These are phyloP conservation scores for Aureobasidium uvarum DNA, from an alignment of 2,329 filamentous ascomycete genomes.

Conservation along the genomic window DNA sequence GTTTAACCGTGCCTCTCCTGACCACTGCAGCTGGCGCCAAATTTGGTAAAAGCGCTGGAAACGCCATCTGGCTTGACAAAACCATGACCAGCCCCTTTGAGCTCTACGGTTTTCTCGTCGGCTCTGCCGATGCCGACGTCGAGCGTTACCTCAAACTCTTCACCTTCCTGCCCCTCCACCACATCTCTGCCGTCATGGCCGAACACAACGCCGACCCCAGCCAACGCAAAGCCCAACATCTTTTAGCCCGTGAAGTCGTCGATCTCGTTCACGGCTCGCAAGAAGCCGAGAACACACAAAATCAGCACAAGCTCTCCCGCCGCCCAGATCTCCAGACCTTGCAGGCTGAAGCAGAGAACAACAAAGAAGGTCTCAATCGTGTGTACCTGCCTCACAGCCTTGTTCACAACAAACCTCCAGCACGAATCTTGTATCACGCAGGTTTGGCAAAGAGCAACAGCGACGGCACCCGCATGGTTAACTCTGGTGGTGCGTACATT, in stretches of 20 bases:
- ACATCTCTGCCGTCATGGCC: constrained; percentile 67
- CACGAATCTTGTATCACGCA: constrained; percentile 37
- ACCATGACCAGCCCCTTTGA: constrained; percentile 80
- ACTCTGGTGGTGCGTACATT: constrained; percentile 39
- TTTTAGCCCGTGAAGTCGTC: constrained; percentile 77
- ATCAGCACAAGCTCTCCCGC: constrained; percentile 46
- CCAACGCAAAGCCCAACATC: constrained; percentile 76
- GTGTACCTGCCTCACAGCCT: constrained; percentile 33
- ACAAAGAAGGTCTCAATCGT: not conserved
- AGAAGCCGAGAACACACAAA: constrained; percentile 62
- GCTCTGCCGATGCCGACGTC: constrained; percentile 76
- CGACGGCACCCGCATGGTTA: constrained; percentile 36
- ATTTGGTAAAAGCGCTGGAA: constrained; percentile 92
- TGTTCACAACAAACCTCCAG: constrained; percentile 34
- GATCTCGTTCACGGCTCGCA: constrained; percentile 71
- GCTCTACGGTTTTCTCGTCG: constrained; percentile 84
- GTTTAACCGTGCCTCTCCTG: constrained; percentile 86
- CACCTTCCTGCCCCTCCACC: constrained; percentile 73
- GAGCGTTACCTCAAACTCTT: constrained; percentile 82
- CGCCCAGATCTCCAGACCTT: constrained; percentile 12
- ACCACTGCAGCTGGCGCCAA: constrained; percentile 84
- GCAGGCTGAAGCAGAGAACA: not conserved
- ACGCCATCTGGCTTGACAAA: constrained; percentile 87
- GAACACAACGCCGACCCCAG: constrained; percentile 66
- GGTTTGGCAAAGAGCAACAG: constrained; percentile 37